These are phyloP conservation scores for Pichia nanzhaoensis DNA, from an alignment of 805 yeast species.

Conservation along the genomic window DNA sequence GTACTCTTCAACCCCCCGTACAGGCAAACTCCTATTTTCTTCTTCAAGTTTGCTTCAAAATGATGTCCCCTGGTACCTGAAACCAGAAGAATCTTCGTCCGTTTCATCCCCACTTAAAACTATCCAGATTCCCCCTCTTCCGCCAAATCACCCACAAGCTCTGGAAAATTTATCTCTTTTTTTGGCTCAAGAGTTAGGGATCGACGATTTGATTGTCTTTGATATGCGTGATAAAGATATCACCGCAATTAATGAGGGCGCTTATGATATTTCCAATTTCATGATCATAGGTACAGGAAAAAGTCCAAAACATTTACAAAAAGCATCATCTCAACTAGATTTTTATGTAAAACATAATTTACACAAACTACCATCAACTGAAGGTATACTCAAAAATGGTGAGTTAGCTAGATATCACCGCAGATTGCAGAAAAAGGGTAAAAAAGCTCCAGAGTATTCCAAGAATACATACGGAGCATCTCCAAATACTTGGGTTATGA, in stretches of 20 bases:
- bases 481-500: conserved; percentile 77
- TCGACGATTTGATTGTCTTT: conserved; percentile 53
- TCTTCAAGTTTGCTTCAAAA: background rate
- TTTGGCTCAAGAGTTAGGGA: conserved; percentile 56
- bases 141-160: conserved; percentile 49
- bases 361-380: conserved; percentile 45
- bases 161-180: conserved; percentile 39
- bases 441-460: conserved; percentile 45
- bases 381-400: conserved; percentile 64
- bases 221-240: conserved; percentile 41
- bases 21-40: background rate
- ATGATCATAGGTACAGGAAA: conserved; percentile 71
- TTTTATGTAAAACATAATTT: conserved; percentile 49
- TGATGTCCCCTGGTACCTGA: conserved; percentile 29
- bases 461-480: conserved; percentile 50
- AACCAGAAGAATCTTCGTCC: conserved; percentile 27
- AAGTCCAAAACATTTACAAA: conserved; percentile 66
- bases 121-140: conserved; percentile 48
- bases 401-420: conserved; percentile 44
- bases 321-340: conserved; percentile 57
- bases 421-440: conserved; percentile 47
- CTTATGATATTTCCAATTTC: conserved; percentile 35
- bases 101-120: conserved; percentile 19
- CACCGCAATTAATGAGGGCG: conserved; percentile 22
- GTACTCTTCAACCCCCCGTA: background rate